Evolutionary conservation across 1,284 basidiomycete genomes (phyloP), one percentile per base, ranked within the genome.

Genomic region (Trametes polyzona): DNA sequence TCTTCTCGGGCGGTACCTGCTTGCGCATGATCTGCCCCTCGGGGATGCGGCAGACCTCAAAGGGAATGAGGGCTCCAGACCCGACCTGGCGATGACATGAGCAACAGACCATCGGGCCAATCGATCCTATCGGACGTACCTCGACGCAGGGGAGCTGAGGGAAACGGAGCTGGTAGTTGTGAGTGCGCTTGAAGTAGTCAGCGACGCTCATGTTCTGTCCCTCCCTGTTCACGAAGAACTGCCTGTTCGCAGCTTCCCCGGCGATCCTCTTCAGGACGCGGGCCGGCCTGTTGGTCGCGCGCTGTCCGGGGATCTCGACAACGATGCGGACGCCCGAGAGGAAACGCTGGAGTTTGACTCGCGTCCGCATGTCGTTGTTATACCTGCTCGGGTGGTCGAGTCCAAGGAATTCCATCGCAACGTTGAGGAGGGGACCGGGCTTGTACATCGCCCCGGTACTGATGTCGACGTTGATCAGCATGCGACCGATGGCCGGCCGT

Each of bases 381-480:
- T 88, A 68, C 10, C 72, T 57, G 12, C 72, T 69, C 3, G 80
- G 74, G 11, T 82, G 70, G n/a, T 66, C 67, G 23, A 26, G n/a
- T 1, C 75, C 73, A 30, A 90, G 57, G 66, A 81, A 83, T 23
- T 86, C 83, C 2, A 86, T 71, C 62, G 86, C 86, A 2, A 90
- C 71, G 24, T 74, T 69, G 43, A 90, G 66, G 4, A 84, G 67
- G 0, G 70, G 61, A 0, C 81, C 80, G 0, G 78, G 65, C 67
- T 84, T 84, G 70, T 87, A 92, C 88, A 92, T 90, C 0, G 83
- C 80, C 0, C 84, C 89, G 0, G 90, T 90, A 2, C 84, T 84
- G 55, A 91, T 89, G 61, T 92, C 90, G 59, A 92, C 80, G 62
- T 92, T 92, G 67, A 92, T 83, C 39, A 91, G 71, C 76, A 91